Conservation (phyloP, 345 rosid species). For the Murraya paniculata region DNA sequence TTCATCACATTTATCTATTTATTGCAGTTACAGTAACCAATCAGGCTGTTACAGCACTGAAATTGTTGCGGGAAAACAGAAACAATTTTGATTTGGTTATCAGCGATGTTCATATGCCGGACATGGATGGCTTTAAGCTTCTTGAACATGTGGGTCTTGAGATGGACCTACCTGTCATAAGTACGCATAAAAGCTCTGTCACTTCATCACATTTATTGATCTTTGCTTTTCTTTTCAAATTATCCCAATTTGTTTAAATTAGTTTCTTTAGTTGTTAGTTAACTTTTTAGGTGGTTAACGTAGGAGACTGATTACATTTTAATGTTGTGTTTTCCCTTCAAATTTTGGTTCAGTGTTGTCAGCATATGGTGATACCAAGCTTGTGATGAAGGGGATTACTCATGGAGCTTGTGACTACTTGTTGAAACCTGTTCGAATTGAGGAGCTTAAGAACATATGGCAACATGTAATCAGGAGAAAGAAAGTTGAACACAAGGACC, state of each 20-base stretch:
- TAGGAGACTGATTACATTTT: neutral
- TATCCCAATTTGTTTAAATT: neutral
- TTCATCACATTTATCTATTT: slow-evolving; percentile 6
- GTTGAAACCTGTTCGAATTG: slow-evolving; percentile 71
- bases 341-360: slow-evolving; percentile 67
- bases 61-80: slow-evolving; percentile 56
- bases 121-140: slow-evolving; percentile 80
- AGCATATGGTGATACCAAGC: slow-evolving; percentile 67
- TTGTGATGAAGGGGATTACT: slow-evolving; percentile 79
- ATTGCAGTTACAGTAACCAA: slow-evolving; percentile 57
- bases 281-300: neutral
- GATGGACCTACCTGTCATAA: slow-evolving; percentile 85
- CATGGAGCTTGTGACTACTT: slow-evolving; percentile 93
- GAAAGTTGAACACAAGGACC: slow-evolving; percentile 37
- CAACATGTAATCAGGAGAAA: slow-evolving; percentile 72
- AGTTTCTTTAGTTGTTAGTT: neutral
- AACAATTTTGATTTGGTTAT: slow-evolving; percentile 59
- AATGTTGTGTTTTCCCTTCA: slow-evolving; percentile 6
- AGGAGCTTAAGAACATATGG: slow-evolving; percentile 94
- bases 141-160: slow-evolving; percentile 82
- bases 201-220: slow-evolving; percentile 6
- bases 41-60: slow-evolving; percentile 54
- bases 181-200: slow-evolving; percentile 34
- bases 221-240: neutral
- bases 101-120: slow-evolving; percentile 83